Evolutionary conservation across 2,329 filamentous ascomycete genomes (phyloP), one percentile per base, ranked within the genome.

Genomic region (Piedraia hortae): DNA sequence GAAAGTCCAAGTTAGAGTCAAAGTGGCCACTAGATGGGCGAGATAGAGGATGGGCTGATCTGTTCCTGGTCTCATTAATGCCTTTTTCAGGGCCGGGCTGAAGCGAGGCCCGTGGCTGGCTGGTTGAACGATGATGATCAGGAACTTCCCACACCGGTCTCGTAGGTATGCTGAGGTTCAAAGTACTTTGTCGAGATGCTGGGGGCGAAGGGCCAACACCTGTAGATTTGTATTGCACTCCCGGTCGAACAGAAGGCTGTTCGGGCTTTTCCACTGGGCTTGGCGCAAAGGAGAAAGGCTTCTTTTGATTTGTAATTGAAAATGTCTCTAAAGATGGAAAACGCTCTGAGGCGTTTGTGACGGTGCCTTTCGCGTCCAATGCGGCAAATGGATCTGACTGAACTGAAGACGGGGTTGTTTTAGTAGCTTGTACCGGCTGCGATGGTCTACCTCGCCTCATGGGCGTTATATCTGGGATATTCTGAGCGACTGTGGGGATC

Each of bases 291-390:
- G n/a, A n/a, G n/a, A n/a, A n/a, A n/a, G n/a, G n/a, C n/a, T n/a
- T n/a, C n/a, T n/a, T 62, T 30, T 93, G 78, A 34, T 89, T 77
- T 19, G 91, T 51, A 10, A 97, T 53, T 3, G 82, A 69, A 39
- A 97, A 97, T 34, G 93, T 75, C 36, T 93, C 80, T 12, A 97
- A 54, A 4, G 75, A 80, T 1, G 85, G 85, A 34, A 91, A 97
- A 23, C 72, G 62, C 13, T 64, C 59, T 0, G 82, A 77, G 12
- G 91, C 51, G 37, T 93, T 82, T 33, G 93, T 85, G 2, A 55
- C 53, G 11, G 60, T 56, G 5, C 50, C 50, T 25, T 59, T 66
- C 2, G 69, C 59, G 41, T 97, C 85, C 12, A 97, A 56, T 1
- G 75, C 77, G 10, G 77, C 77, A 42, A 93, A 97, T 0, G 85